Evolutionary conservation across 129 eudicot species (phyloP).

Genomic region (Centella asiatica): DNA sequence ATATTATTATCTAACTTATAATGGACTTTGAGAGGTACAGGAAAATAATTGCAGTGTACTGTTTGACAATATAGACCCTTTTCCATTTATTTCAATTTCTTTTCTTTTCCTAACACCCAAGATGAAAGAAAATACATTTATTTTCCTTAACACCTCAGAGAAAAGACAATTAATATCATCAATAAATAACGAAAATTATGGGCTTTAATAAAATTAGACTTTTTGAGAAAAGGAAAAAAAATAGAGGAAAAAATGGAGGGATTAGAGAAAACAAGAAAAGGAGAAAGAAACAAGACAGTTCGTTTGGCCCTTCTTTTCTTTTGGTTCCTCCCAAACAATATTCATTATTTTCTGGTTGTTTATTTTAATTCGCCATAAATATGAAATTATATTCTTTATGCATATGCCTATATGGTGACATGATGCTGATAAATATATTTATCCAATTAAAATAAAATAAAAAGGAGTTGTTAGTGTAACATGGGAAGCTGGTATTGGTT

Average conservation of each 20-base stretch:
- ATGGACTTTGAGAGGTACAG: background rate
- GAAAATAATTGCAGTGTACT: conserved; percentile 6
- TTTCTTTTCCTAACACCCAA: too few relatives aligned
- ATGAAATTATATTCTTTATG: background rate
- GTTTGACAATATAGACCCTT: background rate
- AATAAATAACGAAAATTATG: background rate
- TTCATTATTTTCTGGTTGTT: background rate
- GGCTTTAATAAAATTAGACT: background rate
- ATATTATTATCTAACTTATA: background rate
- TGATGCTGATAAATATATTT: conserved; percentile 25
- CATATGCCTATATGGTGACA: conserved; percentile 16
- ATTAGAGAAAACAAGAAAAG: conserved; percentile 18
- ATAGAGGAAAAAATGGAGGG: conserved; percentile 11
- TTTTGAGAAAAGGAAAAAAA: background rate
- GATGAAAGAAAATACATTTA: too few relatives aligned
- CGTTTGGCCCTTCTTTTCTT: conserved; percentile 26
- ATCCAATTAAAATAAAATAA: conserved; percentile 8
- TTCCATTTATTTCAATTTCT: too few relatives aligned
- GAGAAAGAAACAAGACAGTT: conserved; percentile 32
- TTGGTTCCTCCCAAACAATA: conserved; percentile 4
- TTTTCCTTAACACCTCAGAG: background rate
- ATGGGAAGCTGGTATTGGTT: conserved; percentile 26
- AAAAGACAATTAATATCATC: background rate
- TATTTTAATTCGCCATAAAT: background rate
- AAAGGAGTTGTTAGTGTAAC: conserved; percentile 17